Percentiles rank a stretch among this genome's conserved stretches.
Evolutionary conservation across 805 yeast genomes (phyloP).

Genomic region (Lipomyces yamadae): DNA sequence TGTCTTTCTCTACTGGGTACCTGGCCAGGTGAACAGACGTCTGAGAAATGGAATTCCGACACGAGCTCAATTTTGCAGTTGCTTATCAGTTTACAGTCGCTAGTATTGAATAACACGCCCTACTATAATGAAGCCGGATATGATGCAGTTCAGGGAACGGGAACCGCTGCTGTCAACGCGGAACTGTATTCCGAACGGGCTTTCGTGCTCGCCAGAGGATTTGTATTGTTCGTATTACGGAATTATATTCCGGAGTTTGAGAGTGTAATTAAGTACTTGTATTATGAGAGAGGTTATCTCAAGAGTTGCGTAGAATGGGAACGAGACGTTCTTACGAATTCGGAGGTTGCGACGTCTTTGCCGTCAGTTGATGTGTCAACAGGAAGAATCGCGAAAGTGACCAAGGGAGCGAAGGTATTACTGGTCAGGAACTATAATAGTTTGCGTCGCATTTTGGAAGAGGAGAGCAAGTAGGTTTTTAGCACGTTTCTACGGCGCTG

Average conservation of each 20-base stretch:
- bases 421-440: slow-evolving; percentile 20
- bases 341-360: not conserved
- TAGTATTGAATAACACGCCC: slow-evolving; percentile 34
- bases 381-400: slow-evolving; percentile 22
- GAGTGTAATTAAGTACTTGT: slow-evolving; percentile 21
- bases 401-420: slow-evolving; percentile 31
- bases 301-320: slow-evolving; percentile 28
- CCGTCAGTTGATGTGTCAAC: not conserved
- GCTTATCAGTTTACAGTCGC: slow-evolving; percentile 32
- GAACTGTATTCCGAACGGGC: slow-evolving; percentile 32
- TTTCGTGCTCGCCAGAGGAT: slow-evolving; percentile 34
- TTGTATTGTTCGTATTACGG: slow-evolving; percentile 30
- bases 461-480: not conserved
- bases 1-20: slow-evolving; percentile 37
- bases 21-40: slow-evolving; percentile 34
- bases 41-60: slow-evolving; percentile 34
- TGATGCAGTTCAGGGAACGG: slow-evolving; percentile 32
- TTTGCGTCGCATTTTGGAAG: slow-evolving; percentile 11
- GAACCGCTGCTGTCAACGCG: slow-evolving; percentile 29
- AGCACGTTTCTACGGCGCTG: slow-evolving; percentile 4
- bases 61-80: slow-evolving; percentile 34
- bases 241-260: slow-evolving; percentile 25
- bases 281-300: slow-evolving; percentile 14
- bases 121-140: slow-evolving; percentile 37
- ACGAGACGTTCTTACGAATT: slow-evolving; percentile 22